Evolutionary conservation across 2,329 filamentous ascomycete genomes (phyloP).

Genomic region (Aspergillus intermedius): DNA sequence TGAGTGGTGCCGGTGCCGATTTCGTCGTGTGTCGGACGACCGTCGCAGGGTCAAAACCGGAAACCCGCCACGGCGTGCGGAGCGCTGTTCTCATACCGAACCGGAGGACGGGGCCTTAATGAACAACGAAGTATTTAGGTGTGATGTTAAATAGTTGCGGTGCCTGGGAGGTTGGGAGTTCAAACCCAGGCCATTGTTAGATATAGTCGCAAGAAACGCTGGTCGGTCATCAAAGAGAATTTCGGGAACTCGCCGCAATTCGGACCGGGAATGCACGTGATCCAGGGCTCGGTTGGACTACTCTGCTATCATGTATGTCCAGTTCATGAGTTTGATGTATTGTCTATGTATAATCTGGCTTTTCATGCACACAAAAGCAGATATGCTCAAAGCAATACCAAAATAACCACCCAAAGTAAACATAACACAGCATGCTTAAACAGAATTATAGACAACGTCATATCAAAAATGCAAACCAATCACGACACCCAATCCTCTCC

Average conservation of each 20-base stretch:
- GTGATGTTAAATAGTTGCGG: background rate
- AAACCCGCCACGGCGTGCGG: conserved; percentile 28
- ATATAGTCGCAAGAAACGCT: conserved; percentile 1
- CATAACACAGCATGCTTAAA: background rate
- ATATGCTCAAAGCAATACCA: background rate
- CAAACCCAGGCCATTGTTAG: conserved; percentile 4
- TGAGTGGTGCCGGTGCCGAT: background rate
- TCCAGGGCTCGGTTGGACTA: conserved; percentile 9
- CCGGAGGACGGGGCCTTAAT: conserved; percentile 1
- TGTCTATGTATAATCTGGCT: background rate
- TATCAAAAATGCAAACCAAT: background rate
- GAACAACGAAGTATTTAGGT: background rate
- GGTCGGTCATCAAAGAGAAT: conserved; percentile 15
- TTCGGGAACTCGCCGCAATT: conserved; percentile 20
- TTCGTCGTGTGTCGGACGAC: conserved; percentile 15
- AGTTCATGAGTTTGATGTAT: background rate
- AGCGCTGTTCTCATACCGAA: conserved; percentile 29
- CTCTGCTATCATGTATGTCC: background rate
- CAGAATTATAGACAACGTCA: background rate
- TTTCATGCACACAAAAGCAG: background rate
- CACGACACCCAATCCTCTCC: conserved; percentile 32
- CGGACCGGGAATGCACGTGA: conserved; percentile 18
- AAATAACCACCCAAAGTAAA: background rate
- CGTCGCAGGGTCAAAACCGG: conserved; percentile 22
- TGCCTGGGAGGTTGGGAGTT: background rate